phyloP scores from a whole-genome alignment of 2,329 filamentous ascomycete genomes.

The Phaeosphaeriaceae sp. region DNA sequence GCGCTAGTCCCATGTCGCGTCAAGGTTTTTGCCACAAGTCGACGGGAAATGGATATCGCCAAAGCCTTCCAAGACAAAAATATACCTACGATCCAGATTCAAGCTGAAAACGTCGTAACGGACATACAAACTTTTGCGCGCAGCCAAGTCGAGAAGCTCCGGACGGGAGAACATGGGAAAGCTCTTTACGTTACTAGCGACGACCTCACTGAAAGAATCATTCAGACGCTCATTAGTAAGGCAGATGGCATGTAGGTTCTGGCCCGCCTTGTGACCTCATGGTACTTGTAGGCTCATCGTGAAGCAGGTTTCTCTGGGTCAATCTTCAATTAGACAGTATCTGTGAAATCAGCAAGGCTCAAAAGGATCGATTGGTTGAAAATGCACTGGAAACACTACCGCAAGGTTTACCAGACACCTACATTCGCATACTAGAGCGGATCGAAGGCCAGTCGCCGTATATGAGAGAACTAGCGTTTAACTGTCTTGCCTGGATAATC shows the following conservation, averaged over 20 bases:
- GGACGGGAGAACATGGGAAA: constrained; percentile 18
- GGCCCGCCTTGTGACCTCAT: background rate
- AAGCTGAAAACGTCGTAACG: constrained; percentile 18
- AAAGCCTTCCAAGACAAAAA: constrained; percentile 19
- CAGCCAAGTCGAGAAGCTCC: constrained; percentile 18
- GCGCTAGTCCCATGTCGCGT: constrained; percentile 6
- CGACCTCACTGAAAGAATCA: constrained; percentile 17
- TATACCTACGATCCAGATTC: constrained; percentile 25
- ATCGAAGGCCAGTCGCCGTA: constrained; percentile 19
- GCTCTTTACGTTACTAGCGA: constrained; percentile 20
- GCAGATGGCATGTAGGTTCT: constrained; percentile 30
- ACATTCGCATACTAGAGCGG: constrained; percentile 22
- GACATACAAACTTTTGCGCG: constrained; percentile 22
- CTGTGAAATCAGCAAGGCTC: constrained; percentile 17
- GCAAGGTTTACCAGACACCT: constrained; percentile 19
- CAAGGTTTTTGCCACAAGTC: constrained; percentile 29
- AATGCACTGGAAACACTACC: constrained; percentile 19
- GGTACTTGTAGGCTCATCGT: constrained; percentile 4
- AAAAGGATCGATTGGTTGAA: constrained; percentile 15
- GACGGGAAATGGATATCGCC: constrained; percentile 24
- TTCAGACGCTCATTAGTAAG: constrained; percentile 17
- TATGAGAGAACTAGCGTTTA: constrained; percentile 23
- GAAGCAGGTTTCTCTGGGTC: constrained; percentile 28
- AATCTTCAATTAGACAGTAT: constrained; percentile 27
- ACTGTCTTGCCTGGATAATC: constrained; percentile 23